Evolutionary conservation across 495 filamentous ascomycete genomes (phyloP).

Genomic region (Aspergillus avenaceus): DNA sequence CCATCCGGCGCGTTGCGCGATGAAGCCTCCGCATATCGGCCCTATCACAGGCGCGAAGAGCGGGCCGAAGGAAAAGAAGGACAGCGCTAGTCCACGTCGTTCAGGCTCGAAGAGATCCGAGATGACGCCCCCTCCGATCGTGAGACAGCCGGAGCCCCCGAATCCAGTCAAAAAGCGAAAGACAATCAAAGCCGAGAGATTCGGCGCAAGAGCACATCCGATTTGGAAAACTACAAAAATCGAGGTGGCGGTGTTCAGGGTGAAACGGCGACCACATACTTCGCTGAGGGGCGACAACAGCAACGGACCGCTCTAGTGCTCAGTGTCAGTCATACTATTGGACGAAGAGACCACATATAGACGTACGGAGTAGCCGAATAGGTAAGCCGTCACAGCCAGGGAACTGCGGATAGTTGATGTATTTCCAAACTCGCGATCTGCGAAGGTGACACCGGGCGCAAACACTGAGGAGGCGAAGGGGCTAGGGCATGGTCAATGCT

Average conservation of each 20-base stretch:
- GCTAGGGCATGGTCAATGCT: background rate
- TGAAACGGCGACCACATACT: constrained; percentile 35
- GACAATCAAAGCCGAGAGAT: constrained; percentile 52
- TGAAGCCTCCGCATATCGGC: constrained; percentile 51
- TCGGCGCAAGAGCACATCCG: constrained; percentile 63
- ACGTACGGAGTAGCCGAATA: constrained; percentile 10
- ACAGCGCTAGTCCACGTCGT: constrained; percentile 54
- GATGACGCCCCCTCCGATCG: constrained; percentile 50
- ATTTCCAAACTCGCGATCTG: constrained; percentile 2
- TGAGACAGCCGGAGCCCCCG: constrained; percentile 48
- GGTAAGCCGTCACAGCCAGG: constrained; percentile 6
- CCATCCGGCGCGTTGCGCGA: constrained; percentile 52
- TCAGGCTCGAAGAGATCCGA: constrained; percentile 55
- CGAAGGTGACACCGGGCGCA: constrained; percentile 4
- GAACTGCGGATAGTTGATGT: constrained; percentile 6
- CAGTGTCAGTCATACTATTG: too few relatives aligned
- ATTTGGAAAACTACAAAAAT: constrained; percentile 58
- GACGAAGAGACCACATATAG: too few relatives aligned
- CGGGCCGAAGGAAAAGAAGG: constrained; percentile 51
- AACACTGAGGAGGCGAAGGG: constrained; percentile 10
- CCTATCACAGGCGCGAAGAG: constrained; percentile 50
- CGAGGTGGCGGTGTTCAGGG: constrained; percentile 33
- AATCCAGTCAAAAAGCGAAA: constrained; percentile 62
- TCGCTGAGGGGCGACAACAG: constrained; percentile 44
- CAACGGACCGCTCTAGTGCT: constrained; percentile 30